These are phyloP conservation scores for Fraxinus angustifolia DNA, from an alignment of 305 asterid species.

Conservation along the genomic window DNA sequence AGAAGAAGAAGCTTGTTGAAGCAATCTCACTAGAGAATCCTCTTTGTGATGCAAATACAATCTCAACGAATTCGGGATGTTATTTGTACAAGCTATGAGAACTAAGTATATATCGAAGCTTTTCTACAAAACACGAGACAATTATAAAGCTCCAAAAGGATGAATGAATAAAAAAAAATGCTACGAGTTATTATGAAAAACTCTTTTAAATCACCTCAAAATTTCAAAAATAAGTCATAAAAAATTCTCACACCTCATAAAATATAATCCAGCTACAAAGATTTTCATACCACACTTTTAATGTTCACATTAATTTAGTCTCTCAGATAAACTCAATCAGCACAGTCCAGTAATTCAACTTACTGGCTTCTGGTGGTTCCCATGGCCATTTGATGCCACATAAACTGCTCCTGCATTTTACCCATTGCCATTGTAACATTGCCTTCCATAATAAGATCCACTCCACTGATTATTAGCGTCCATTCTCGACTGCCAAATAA, in stretches of 20 bases:
- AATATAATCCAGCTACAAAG: slow-evolving; percentile 41
- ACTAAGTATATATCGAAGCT: background rate
- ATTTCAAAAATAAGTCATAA: slow-evolving; percentile 16
- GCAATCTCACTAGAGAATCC: background rate
- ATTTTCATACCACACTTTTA: slow-evolving; percentile 26
- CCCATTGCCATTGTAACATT: slow-evolving; percentile 48
- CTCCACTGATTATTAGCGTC: slow-evolving; percentile 35
- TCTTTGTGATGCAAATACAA: background rate
- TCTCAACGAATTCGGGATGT: background rate
- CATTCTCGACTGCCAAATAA: slow-evolving; percentile 30
- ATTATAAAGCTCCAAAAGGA: slow-evolving; percentile 14
- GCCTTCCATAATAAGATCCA: slow-evolving; percentile 41
- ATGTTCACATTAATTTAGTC: slow-evolving; percentile 11
- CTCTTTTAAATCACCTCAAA: slow-evolving; percentile 23
- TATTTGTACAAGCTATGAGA: background rate
- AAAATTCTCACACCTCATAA: slow-evolving; percentile 11
- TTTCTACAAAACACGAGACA: background rate
- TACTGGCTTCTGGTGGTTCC: slow-evolving; percentile 48
- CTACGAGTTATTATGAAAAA: background rate
- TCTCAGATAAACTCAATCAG: slow-evolving; percentile 8
- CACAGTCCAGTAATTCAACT: slow-evolving; percentile 29
- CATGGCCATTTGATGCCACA: slow-evolving; percentile 45
- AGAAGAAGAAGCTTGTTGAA: background rate
- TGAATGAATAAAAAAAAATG: slow-evolving; percentile 5
- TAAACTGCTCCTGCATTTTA: slow-evolving; percentile 36